Evolutionary conservation across 208 protist species (phyloP).

Genomic region (Balamuthia mandrillaris): DNA sequence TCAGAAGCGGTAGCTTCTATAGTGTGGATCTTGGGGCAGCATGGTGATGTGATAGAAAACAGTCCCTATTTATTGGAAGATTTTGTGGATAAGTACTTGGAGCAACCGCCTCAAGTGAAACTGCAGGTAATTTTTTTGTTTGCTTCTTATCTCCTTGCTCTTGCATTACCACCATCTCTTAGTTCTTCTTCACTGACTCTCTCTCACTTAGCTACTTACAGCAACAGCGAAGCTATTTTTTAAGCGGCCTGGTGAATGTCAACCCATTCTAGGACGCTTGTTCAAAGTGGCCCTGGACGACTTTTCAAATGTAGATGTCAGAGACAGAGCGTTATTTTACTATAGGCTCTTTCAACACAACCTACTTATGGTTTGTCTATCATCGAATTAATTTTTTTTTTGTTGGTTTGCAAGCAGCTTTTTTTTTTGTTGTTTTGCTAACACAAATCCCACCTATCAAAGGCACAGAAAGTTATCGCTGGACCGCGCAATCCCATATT

Average conservation of each 20-base stretch:
- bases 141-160: background rate
- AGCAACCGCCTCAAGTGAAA: slow-evolving; percentile 5
- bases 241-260: slow-evolving; percentile 84
- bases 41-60: slow-evolving; percentile 80
- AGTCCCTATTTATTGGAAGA: slow-evolving; percentile 86
- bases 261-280: slow-evolving; percentile 77
- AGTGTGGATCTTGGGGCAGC: slow-evolving; percentile 85
- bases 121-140: slow-evolving; percentile 11
- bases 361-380: slow-evolving; percentile 4
- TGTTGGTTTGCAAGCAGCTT: background rate
- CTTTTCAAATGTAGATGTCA: slow-evolving; percentile 75
- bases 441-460: background rate
- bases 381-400: background rate
- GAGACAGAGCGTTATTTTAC: slow-evolving; percentile 81
- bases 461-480: slow-evolving; percentile 69
- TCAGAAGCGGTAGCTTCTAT: slow-evolving; percentile 57
- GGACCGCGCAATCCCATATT: slow-evolving; percentile 62
- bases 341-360: slow-evolving; percentile 75
- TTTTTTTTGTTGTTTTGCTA: background rate
- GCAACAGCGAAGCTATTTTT: slow-evolving; percentile 84
- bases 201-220: slow-evolving; percentile 80
- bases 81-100: background rate
- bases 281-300: slow-evolving; percentile 77
- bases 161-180: background rate
- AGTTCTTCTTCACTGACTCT: too few relatives aligned